phyloP scores from a whole-genome alignment of 2,329 filamentous ascomycete genomes.

The Orbilia oligospora region DNA sequence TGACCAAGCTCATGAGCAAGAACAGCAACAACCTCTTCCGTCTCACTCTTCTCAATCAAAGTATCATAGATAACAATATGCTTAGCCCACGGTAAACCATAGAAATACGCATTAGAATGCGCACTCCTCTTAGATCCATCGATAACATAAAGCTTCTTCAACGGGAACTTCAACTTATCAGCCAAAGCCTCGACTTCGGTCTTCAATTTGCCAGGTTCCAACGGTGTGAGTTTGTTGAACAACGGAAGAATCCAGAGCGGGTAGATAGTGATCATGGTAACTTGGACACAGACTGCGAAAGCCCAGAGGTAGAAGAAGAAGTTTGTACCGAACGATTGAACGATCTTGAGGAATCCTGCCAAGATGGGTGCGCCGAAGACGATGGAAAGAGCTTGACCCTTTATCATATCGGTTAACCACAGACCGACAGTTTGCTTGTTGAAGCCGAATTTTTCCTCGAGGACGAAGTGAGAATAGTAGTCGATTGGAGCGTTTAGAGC shows the following conservation, averaged over 20 bases:
- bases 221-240: constrained; percentile 97
- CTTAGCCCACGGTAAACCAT: constrained; percentile 98
- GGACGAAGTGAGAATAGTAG: constrained; percentile 93
- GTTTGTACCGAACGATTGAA: constrained; percentile 90
- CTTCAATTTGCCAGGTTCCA: constrained; percentile 90
- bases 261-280: constrained; percentile 96
- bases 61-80: constrained; percentile 99
- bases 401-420: constrained; percentile 91
- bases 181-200: constrained; percentile 87
- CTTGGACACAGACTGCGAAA: constrained; percentile 88
- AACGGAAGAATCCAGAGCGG: constrained; percentile 92
- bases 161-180: constrained; percentile 86
- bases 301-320: constrained; percentile 99
- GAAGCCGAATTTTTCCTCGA: constrained; percentile 98
- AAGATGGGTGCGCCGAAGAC: constrained; percentile 88
- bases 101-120: constrained; percentile 95
- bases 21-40: constrained; percentile 91
- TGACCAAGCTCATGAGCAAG: constrained; percentile 96
- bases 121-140: constrained; percentile 89
- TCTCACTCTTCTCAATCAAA: constrained; percentile 86
- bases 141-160: constrained; percentile 94
- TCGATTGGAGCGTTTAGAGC: constrained; percentile 82
- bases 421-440: constrained; percentile 96
- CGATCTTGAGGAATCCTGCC: constrained; percentile 91
- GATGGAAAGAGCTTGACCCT: constrained; percentile 85